Evolutionary conservation across 2,329 filamentous ascomycete species (phyloP).

Genomic region (Neocucurbitaria cava): DNA sequence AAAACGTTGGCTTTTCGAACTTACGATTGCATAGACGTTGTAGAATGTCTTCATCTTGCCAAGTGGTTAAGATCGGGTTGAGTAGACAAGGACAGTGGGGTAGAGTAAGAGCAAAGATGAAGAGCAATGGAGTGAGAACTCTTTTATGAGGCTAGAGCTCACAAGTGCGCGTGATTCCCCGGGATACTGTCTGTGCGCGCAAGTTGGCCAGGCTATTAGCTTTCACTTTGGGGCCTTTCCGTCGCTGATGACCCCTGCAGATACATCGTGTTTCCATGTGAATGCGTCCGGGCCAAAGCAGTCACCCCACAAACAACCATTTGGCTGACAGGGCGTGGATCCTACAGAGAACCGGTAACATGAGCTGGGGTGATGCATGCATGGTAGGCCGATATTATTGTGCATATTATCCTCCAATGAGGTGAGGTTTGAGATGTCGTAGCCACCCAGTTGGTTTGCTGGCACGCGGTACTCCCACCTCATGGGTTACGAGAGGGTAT

Average conservation of each 20-base stretch:
- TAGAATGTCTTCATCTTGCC: conserved; percentile 48
- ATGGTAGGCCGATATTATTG: conserved; percentile 17
- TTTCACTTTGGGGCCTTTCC: conserved; percentile 15
- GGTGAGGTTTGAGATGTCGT: conserved; percentile 1
- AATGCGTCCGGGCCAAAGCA: conserved; percentile 17
- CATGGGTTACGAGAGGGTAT: conserved; percentile 6
- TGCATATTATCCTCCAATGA: conserved; percentile 17
- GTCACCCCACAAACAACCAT: conserved; percentile 32
- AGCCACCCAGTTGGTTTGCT: conserved; percentile 7
- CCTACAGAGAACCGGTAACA: conserved; percentile 13
- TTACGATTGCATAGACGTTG: conserved; percentile 62
- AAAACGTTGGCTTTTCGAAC: not conserved
- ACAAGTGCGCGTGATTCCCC: conserved; percentile 25
- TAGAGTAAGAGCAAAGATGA: conserved; percentile 1
- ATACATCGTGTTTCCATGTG: conserved; percentile 9
- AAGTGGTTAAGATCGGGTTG: conserved; percentile 14
- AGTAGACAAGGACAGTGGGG: conserved; percentile 10
- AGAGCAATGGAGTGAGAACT: not conserved
- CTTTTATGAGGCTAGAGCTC: conserved; percentile 17
- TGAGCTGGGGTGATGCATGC: conserved; percentile 35
- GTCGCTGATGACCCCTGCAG: conserved; percentile 8
- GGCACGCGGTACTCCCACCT: conserved; percentile 10
- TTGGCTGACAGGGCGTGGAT: conserved; percentile 14
- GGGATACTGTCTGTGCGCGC: conserved; percentile 17
- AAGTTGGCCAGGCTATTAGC: conserved; percentile 2